Evolutionary conservation across 768 basidiomycete species (phyloP), one percentile per base, ranked within the genome.

Genomic region (Tulasnella sp.): DNA sequence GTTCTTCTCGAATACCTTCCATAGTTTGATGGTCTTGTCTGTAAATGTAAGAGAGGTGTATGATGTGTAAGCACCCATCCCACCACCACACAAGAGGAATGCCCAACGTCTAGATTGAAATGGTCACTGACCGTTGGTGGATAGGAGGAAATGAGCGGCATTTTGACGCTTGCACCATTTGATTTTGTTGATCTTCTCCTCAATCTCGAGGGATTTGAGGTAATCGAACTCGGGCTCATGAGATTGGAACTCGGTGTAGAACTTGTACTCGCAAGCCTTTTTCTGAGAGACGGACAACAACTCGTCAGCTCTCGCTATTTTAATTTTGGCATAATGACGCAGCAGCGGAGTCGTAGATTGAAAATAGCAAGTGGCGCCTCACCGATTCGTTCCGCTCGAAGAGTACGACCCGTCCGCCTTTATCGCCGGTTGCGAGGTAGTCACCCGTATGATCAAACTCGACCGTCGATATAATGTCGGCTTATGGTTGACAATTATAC

Each of bases 171-270:
- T 95, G 85, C 95, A 98, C 97, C 97, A 99, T 81, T 95, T 94
- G 87, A 99, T 99, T 88, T 97, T 93, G 85, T 99, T 99, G 85
- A 99, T 99, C 90, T 99, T 99, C 87, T 99, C 97, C 83, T 99
- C 97, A 81, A 99, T 99, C 86, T 99, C 97, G 77, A 99, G 85
- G 29, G 94, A 97, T 86, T 99, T 99, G 79, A 99, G 89, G 81
- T 99, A 99, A 84, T 99, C 97, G 81, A 99, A 99, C 81, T 99
- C 97, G 71, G 97, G 97, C 81, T 99, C 97, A 80, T 99, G 97
- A 62, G 94, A 95, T 85, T 99, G 97, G 80, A 98, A 97, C 82
- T 99, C 97, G 67, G 97, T 99, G 81, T 98, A 98, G 82, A 99
- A 99, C 82, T 98, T 98, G 88, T 99, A 99, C 83, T 99, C 97